phyloP scores from a whole-genome alignment of 306 rosid species.

The Pterocarpus macrocarpus region DNA sequence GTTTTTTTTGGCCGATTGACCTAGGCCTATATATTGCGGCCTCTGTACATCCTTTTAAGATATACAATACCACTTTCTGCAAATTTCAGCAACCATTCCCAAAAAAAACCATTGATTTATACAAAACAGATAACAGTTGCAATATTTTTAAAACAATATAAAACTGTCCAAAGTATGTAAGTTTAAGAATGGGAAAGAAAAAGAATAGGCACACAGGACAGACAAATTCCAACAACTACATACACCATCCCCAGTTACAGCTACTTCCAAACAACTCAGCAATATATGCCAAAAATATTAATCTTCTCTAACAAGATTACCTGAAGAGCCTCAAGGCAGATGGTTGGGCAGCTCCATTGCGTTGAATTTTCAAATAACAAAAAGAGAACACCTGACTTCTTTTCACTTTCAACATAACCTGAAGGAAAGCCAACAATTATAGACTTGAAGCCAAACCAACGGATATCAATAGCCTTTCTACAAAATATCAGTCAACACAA shows the following conservation, averaged over 20 bases:
- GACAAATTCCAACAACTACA: conserved; percentile 20
- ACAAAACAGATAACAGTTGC: neutral
- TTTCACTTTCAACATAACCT: conserved; percentile 62
- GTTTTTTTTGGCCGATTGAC: no score
- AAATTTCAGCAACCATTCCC: neutral
- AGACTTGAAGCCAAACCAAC: conserved; percentile 31
- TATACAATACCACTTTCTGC: no score
- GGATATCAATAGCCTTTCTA: conserved; percentile 1
- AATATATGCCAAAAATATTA: conserved; percentile 12
- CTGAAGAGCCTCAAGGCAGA: conserved; percentile 98
- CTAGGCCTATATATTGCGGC: no score
- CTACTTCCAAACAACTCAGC: conserved; percentile 8
- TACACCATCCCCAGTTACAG: conserved; percentile 3
- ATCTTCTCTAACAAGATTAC: conserved; percentile 52
- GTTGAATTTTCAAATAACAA: conserved; percentile 68
- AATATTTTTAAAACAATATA: conserved; percentile 32
- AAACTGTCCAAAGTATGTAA: neutral
- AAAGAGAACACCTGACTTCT: conserved; percentile 69
- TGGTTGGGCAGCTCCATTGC: conserved; percentile 64
- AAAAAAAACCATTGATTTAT: neutral
- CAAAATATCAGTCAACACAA: neutral
- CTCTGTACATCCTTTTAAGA: no score
- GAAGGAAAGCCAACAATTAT: conserved; percentile 43
- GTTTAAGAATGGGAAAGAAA: conserved; percentile 1
- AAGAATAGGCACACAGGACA: neutral